phyloP scores from a whole-genome alignment of 148 eudicot species.

The Fagopyrum homotropicum region DNA sequence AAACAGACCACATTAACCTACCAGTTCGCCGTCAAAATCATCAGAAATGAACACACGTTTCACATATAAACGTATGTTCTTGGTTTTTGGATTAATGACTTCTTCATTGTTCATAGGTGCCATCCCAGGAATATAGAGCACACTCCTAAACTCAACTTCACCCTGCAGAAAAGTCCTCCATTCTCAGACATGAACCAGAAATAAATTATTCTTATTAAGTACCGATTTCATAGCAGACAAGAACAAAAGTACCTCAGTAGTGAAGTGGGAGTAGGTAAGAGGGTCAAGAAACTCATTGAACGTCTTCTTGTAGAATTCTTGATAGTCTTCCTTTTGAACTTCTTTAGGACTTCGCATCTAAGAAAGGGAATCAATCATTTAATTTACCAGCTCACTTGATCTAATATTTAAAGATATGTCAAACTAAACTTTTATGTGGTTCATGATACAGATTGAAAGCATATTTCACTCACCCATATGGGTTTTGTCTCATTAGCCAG shows the following conservation, averaged over 20 bases:
- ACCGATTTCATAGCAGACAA: not conserved
- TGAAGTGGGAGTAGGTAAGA: conserved; percentile 77
- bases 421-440: not conserved
- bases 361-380: conserved; percentile 3
- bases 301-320: conserved; percentile 88
- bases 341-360: conserved; percentile 95
- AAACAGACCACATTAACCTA: conserved; percentile 24
- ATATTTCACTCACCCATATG: conserved; percentile 64
- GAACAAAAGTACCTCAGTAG: conserved; percentile 65
- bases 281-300: conserved; percentile 96
- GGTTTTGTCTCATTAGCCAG: conserved; percentile 92
- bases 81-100: conserved; percentile 61
- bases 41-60: conserved; percentile 96
- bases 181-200: not conserved
- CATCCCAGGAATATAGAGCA: conserved; percentile 88
- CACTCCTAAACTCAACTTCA: conserved; percentile 95
- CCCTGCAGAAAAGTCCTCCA: conserved; percentile 46
- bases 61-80: conserved; percentile 82
- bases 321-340: conserved; percentile 75
- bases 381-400: not conserved
- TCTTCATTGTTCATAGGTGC: conserved; percentile 84
- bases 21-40: conserved; percentile 99
- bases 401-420: not conserved
- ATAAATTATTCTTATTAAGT: not conserved
- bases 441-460: not conserved